phyloP scores from a whole-genome alignment of 2,329 filamentous ascomycete genomes.

The Exserohilum turcica region DNA sequence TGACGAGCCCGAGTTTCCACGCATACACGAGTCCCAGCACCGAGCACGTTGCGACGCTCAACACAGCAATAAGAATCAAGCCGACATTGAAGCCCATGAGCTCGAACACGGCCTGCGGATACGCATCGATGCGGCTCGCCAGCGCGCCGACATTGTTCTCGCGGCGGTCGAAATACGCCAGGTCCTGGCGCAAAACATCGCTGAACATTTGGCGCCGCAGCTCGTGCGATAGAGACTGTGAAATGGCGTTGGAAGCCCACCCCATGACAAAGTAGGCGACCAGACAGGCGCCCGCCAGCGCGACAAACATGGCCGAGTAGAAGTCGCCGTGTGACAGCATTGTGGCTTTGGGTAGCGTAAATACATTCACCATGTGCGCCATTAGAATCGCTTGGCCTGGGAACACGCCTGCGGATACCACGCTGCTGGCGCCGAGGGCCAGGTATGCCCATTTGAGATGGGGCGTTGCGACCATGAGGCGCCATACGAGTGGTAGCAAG shows the following conservation, averaged over 20 bases:
- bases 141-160: slow-evolving; percentile 87
- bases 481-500: slow-evolving; percentile 10
- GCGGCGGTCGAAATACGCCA: slow-evolving; percentile 84
- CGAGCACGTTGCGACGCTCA: slow-evolving; percentile 14
- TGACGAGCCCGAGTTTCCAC: slow-evolving; percentile 22
- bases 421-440: slow-evolving; percentile 5
- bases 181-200: slow-evolving; percentile 75
- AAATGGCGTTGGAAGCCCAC: slow-evolving; percentile 68
- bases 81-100: slow-evolving; percentile 22
- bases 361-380: slow-evolving; percentile 20
- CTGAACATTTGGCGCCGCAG: slow-evolving; percentile 15
- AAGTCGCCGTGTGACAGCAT: slow-evolving; percentile 22
- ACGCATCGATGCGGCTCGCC: slow-evolving; percentile 62
- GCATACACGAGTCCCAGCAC: slow-evolving; percentile 17
- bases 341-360: slow-evolving; percentile 20
- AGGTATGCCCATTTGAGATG: slow-evolving; percentile 13
- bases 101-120: slow-evolving; percentile 48
- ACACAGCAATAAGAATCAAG: slow-evolving; percentile 12
- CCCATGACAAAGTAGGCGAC: slow-evolving; percentile 56
- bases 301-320: slow-evolving; percentile 33
- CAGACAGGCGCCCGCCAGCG: slow-evolving; percentile 21
- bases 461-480: slow-evolving; percentile 3
- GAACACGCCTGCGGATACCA: slow-evolving; percentile 10
- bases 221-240: slow-evolving; percentile 12
- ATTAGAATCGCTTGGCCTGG: slow-evolving; percentile 22